Base-by-base conservation (phyloP, 306 rosid species). In the Psophocarpus tetragonolobus region DNA sequence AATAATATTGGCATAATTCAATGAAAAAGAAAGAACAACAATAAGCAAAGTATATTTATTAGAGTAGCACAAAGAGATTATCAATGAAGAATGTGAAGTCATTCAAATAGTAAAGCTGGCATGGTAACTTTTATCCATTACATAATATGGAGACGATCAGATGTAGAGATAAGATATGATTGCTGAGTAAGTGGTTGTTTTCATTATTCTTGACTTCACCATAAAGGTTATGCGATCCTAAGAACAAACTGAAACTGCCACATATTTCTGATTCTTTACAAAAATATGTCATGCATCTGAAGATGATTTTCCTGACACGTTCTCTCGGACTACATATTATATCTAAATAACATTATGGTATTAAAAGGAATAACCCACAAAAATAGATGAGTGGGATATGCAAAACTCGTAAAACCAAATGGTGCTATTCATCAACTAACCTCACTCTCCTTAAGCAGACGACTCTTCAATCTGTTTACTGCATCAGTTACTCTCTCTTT, bases 401-500 rank as follows among this genome's bases (percentile, higher is more conserved):
- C 71, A 32, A 68, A 70, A 75, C 44, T 33, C 67, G 39, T 42
- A 17, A 38, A 21, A 23, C 8, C 15, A 56, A 53, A 74, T 17
- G 77, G 36, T 45, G 17, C 3, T 57, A 26, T 42, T 36, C 68
- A 27, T 50, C 50, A 70, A 81, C 87, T 44, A 35, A 95, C 99
- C 95, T 89, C 85, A 30, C 79, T 91, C 85, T 95, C 96, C 15
- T 60, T 6, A 70, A 77, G 89, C 66, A 95, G 80, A 11, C 97
- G 97, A 60, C 54, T 79, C 80, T 74, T 95, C 85, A 95, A 36
- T 54, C 83, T 81, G 42, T 90, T 81, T 9, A 89, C 87, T 23
- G 75, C 88, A 66, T 82, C 83, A 6, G 87, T 69, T 24, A 95
- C 85, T 73, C 20, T 68, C 23, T 82, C 93, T 84, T 89, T 78